These are phyloP conservation scores for Monilinia aucupariae DNA, from an alignment of 2,329 filamentous ascomycete genomes.

Conservation along the genomic window DNA sequence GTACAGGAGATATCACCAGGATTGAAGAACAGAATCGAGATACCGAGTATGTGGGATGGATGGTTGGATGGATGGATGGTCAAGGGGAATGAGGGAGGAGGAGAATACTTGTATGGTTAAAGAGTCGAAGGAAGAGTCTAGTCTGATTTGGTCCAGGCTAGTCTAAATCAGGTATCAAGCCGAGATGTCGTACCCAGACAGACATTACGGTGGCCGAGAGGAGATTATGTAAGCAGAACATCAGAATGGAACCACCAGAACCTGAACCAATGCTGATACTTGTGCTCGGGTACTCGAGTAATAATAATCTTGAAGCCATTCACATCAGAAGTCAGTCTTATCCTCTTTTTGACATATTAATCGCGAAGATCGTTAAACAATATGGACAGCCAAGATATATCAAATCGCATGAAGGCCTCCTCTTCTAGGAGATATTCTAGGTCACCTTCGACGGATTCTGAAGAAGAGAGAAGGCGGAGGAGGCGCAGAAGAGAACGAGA, in stretches of 20 bases:
- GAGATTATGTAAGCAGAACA: neutral
- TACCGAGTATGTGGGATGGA: too few relatives aligned
- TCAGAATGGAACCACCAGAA: too few relatives aligned
- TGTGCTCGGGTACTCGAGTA: too few relatives aligned
- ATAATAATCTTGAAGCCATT: too few relatives aligned
- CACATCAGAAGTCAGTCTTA: too few relatives aligned
- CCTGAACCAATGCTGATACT: too few relatives aligned
- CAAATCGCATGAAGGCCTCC: conserved; percentile 21
- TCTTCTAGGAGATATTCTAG: conserved; percentile 23
- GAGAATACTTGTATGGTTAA: too few relatives aligned
- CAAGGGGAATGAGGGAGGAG: neutral
- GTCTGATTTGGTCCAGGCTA: neutral
- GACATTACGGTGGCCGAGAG: neutral
- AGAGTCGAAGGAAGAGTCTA: neutral
- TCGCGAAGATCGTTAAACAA: neutral
- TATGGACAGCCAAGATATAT: conserved; percentile 23
- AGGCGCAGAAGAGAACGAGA: conserved; percentile 27
- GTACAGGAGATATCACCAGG: neutral
- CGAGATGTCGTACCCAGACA: neutral
- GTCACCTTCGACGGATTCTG: conserved; percentile 30
- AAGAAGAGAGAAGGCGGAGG: conserved; percentile 29
- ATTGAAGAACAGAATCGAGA: too few relatives aligned
- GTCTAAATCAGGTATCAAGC: neutral
- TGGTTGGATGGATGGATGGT: too few relatives aligned
- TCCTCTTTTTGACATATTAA: neutral